These are phyloP conservation scores for Plantago elongata DNA, from an alignment of 257 asterid genomes.

Conservation along the genomic window DNA sequence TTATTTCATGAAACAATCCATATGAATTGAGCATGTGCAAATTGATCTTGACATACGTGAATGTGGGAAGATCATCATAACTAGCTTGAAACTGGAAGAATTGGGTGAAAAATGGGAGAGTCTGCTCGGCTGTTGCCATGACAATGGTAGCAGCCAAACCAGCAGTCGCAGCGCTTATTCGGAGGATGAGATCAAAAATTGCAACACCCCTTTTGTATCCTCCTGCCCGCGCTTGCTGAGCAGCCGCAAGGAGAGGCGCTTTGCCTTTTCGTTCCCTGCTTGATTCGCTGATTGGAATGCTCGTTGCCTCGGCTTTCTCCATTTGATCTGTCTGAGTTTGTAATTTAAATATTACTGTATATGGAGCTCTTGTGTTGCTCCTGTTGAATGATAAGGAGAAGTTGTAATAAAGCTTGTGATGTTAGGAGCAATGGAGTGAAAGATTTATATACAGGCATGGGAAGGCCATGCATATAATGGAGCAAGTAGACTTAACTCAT, in stretches of 20 bases:
- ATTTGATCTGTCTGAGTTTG: conserved; percentile 2
- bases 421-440: conserved; percentile 6
- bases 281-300: conserved; percentile 33
- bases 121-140: conserved; percentile 77
- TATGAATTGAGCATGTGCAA: background rate
- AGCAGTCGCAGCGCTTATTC: conserved; percentile 27
- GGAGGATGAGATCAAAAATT: conserved; percentile 56
- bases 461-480: too few relatives aligned
- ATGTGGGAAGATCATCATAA: conserved; percentile 73
- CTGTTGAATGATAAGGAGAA: background rate
- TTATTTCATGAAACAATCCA: background rate
- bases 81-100: conserved; percentile 89
- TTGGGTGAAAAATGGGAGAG: conserved; percentile 83
- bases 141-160: conserved; percentile 39
- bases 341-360: background rate
- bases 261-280: conserved; percentile 52
- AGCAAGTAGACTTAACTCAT: too few relatives aligned
- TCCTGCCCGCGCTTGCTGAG: conserved; percentile 20
- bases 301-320: conserved; percentile 41
- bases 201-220: conserved; percentile 46
- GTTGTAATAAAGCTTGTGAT: conserved; percentile 15
- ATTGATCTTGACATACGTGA: conserved; percentile 40
- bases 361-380: background rate
- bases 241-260: conserved; percentile 34
- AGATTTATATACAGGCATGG: conserved; percentile 10